A percentile compares a stretch with the other conserved stretches of the same genome.
These are phyloP conservation scores for Lipomyces orientalis DNA, from an alignment of 805 yeast genomes.

Conservation along the genomic window DNA sequence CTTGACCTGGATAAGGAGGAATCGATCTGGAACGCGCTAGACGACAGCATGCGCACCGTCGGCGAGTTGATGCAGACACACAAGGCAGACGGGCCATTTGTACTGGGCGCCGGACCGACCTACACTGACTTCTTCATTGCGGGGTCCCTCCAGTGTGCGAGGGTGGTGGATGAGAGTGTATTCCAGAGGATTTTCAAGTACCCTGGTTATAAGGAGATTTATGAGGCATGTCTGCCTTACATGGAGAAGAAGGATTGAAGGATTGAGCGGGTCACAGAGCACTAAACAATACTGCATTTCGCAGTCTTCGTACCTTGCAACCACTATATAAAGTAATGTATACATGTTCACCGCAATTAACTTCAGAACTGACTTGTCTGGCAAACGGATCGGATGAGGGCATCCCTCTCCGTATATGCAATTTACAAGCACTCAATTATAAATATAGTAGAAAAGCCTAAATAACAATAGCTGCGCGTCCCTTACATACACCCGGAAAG, in stretches of 20 bases:
- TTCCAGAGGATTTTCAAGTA: constrained; percentile 6
- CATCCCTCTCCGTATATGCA: too few species aligned
- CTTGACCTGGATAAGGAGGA: neutral
- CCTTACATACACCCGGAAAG: too few species aligned
- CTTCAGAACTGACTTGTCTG: too few species aligned
- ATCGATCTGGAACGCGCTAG: neutral
- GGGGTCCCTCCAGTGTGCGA: constrained; percentile 5
- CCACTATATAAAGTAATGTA: too few species aligned
- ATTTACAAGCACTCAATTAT: too few species aligned
- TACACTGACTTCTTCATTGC: constrained; percentile 14
- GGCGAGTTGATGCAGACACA: neutral
- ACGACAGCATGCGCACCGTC: neutral
- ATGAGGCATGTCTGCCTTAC: constrained; percentile 7
- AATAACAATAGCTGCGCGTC: too few species aligned
- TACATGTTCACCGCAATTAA: too few species aligned
- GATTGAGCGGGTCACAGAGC: constrained; percentile 8
- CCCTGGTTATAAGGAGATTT: constrained; percentile 6
- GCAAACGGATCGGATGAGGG: too few species aligned
- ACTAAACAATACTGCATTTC: too few species aligned
- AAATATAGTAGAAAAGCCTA: too few species aligned
- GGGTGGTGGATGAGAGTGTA: neutral
- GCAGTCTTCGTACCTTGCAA: too few species aligned
- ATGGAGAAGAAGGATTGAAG: constrained; percentile 16
- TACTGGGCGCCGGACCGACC: constrained; percentile 4
- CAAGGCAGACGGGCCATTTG: constrained; percentile 9